Evolutionary conservation across 139 green algal species (phyloP).

Genomic region (Micractinium sp.): DNA sequence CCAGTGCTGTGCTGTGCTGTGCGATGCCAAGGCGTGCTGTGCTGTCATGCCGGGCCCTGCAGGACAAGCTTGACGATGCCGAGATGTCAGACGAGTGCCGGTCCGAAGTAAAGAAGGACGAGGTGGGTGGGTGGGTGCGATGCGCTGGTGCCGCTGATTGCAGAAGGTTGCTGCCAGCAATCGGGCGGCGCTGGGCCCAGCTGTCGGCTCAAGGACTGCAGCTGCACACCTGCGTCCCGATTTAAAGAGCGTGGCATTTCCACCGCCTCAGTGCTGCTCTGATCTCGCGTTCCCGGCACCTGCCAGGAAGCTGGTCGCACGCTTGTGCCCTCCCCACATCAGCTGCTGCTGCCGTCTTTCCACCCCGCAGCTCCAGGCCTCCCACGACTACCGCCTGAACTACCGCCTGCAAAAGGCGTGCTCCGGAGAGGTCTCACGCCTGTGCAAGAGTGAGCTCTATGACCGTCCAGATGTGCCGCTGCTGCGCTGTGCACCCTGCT

Average conservation of each 20-base stretch:
- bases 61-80: constrained; percentile 69
- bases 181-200: no score
- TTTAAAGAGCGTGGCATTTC: no score
- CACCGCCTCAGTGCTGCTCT: no score
- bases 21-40: background rate
- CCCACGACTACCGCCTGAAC: constrained; percentile 90
- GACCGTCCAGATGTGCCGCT: background rate
- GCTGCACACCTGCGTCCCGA: no score
- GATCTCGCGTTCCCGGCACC: no score
- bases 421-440: constrained; percentile 68
- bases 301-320: no score
- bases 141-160: background rate
- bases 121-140: background rate
- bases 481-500: no score
- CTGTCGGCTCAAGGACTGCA: no score
- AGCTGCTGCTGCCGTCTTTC: background rate
- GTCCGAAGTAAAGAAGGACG: constrained; percentile 70
- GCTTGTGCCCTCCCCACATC: no score
- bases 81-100: constrained; percentile 79
- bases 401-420: constrained; percentile 80
- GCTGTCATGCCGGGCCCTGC: background rate
- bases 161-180: background rate
- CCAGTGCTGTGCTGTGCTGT: background rate
- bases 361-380: constrained; percentile 13
- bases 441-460: constrained; percentile 57